A percentile compares a stretch with the other conserved stretches of the same genome.
phyloP scores from a whole-genome alignment of 805 yeast genomes.

The Candida michaelii region DNA sequence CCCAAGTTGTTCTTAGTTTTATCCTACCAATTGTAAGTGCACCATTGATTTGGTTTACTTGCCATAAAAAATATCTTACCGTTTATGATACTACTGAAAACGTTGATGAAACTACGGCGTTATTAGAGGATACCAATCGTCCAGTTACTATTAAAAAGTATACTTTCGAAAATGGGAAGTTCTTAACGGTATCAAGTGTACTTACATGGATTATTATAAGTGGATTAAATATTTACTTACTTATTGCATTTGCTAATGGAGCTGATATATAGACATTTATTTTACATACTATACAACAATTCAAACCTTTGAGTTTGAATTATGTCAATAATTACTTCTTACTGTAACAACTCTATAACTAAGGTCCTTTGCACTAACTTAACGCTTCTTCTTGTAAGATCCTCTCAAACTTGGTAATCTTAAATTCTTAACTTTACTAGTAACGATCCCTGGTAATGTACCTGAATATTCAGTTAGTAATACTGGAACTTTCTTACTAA shows the following conservation, averaged over 20 bases:
- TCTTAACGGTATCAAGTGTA: conserved; percentile 32
- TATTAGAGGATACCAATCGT: conserved; percentile 12
- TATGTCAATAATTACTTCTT: too few species aligned
- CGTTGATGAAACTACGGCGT: conserved; percentile 16
- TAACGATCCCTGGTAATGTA: conserved; percentile 63
- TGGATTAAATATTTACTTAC: conserved; percentile 39
- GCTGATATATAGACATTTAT: conserved; percentile 28
- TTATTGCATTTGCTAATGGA: conserved; percentile 41
- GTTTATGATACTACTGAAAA: conserved; percentile 24
- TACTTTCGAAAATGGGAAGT: conserved; percentile 40
- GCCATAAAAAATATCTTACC: conserved; percentile 39
- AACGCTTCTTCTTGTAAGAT: conserved; percentile 35
- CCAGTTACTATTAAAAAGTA: conserved; percentile 21
- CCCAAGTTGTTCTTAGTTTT: conserved; percentile 45
- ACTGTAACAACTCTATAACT: too few species aligned
- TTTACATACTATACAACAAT: conserved; percentile 7
- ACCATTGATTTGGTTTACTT: conserved; percentile 46
- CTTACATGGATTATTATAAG: conserved; percentile 42
- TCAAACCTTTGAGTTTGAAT: too few species aligned
- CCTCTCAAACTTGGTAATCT: conserved; percentile 42
- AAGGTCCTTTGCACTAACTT: not conserved
- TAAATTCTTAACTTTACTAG: conserved; percentile 19
- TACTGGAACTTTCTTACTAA: conserved; percentile 58
- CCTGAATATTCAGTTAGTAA: conserved; percentile 75
- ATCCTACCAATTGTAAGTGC: conserved; percentile 45